These are phyloP conservation scores for Arxiozyma bovina DNA, from an alignment of 1,139 yeast genomes.

Conservation along the genomic window DNA sequence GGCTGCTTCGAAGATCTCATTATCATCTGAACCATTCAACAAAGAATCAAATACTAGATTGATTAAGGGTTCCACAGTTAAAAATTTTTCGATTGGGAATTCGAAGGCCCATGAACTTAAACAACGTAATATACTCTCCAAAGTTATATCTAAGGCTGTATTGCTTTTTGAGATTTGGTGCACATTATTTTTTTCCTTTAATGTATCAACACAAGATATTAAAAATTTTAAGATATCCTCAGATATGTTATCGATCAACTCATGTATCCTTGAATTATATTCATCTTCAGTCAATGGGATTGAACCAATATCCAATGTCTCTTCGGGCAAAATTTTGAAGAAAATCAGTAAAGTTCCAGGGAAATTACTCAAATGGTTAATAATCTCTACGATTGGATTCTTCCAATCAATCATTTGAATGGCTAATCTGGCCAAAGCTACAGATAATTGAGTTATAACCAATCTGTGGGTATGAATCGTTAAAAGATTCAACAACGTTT, in stretches of 20 bases:
- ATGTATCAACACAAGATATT: slow-evolving; percentile 37
- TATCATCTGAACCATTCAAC: slow-evolving; percentile 33
- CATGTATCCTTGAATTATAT: slow-evolving; percentile 53
- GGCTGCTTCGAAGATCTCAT: slow-evolving; percentile 74
- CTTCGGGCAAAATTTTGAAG: slow-evolving; percentile 84
- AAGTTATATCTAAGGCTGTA: slow-evolving; percentile 17
- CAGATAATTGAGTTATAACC: slow-evolving; percentile 69
- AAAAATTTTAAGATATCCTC: slow-evolving; percentile 58
- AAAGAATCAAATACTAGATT: slow-evolving; percentile 63
- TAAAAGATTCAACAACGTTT: slow-evolving; percentile 20
- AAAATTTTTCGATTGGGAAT: slow-evolving; percentile 58
- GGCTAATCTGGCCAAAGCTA: slow-evolving; percentile 74
- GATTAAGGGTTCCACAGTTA: slow-evolving; percentile 55
- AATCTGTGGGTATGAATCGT: slow-evolving; percentile 40
- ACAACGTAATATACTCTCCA: slow-evolving; percentile 51
- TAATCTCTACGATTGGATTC: slow-evolving; percentile 59
- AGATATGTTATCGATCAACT: slow-evolving; percentile 58
- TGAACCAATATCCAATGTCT: slow-evolving; percentile 66
- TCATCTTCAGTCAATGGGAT: slow-evolving; percentile 79
- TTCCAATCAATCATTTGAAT: slow-evolving; percentile 71
- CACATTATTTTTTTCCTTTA: slow-evolving; percentile 29
- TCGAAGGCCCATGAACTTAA: slow-evolving; percentile 87
- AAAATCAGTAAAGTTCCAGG: slow-evolving; percentile 56
- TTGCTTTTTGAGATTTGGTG: neutral
- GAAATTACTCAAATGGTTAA: slow-evolving; percentile 34